Evolutionary conservation across 116 monocot genomes (phyloP).

Genomic region (Thalassia testudinum): DNA sequence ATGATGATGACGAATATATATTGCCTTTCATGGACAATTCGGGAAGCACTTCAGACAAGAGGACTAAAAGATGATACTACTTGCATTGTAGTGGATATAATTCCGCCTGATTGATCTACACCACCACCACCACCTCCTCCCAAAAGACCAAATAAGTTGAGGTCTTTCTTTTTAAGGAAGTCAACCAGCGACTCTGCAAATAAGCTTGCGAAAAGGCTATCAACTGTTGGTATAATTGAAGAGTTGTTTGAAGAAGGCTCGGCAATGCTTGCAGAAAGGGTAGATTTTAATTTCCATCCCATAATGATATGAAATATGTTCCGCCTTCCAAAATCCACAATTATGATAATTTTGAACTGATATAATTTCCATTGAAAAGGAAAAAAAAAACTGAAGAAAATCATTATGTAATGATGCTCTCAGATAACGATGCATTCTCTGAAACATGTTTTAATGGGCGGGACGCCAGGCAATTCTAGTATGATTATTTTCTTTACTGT

Average conservation of each 20-base stretch:
- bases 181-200: constrained; percentile 15
- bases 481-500: too few relatives aligned
- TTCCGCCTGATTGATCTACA: constrained; percentile 31
- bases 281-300: neutral
- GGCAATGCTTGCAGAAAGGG: constrained; percentile 52
- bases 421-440: too few relatives aligned
- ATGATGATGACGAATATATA: neutral
- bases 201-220: constrained; percentile 18
- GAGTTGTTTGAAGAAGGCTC: constrained; percentile 66
- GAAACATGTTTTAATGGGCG: too few relatives aligned
- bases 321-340: neutral
- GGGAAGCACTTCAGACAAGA: constrained; percentile 41
- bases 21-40: neutral
- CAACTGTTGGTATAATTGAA: constrained; percentile 28
- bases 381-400: too few relatives aligned
- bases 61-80: constrained; percentile 66
- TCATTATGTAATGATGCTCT: too few relatives aligned
- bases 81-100: constrained; percentile 60
- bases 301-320: too few relatives aligned
- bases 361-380: too few relatives aligned
- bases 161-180: constrained; percentile 22
- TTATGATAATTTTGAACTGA: neutral
- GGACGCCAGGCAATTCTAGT: too few relatives aligned
- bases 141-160: constrained; percentile 24
- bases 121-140: constrained; percentile 15